Conservation (phyloP, 495 filamentous ascomycete species). For the Penicillium riverlandense region DNA sequence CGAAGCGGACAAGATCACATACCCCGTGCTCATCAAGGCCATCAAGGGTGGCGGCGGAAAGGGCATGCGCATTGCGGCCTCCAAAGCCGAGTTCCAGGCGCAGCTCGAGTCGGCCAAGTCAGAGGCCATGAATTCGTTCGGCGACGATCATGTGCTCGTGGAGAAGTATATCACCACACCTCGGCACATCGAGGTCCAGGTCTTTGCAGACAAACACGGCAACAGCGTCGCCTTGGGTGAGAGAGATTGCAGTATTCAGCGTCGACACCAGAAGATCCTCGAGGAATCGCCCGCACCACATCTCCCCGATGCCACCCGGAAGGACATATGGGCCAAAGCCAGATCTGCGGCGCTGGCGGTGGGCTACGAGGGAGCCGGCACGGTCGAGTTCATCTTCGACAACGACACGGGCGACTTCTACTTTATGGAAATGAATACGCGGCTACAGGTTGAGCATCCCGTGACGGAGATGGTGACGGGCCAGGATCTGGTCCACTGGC, state of each 20-base stretch:
- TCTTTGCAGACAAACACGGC: constrained; percentile 88
- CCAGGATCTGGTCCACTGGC: constrained; percentile 92
- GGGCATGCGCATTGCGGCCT: constrained; percentile 91
- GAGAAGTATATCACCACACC: constrained; percentile 96
- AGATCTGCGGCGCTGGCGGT: constrained; percentile 83
- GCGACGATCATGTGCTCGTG: constrained; percentile 91
- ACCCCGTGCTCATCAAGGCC: constrained; percentile 92
- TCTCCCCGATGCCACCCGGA: constrained; percentile 66
- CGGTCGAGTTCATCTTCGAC: constrained; percentile 98
- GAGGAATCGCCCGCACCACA: constrained; percentile 94
- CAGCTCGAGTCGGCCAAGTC: constrained; percentile 83
- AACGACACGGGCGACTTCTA: constrained; percentile 90
- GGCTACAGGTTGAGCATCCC: constrained; percentile 94
- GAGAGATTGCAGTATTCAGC: constrained; percentile 79
- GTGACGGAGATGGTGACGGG: constrained; percentile 97
- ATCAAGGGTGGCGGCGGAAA: constrained; percentile 96
- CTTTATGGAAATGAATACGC: constrained; percentile 99
- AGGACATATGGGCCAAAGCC: constrained; percentile 93
- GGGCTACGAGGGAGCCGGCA: constrained; percentile 91
- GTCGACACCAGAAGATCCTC: constrained; percentile 92
- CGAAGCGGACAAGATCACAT: constrained; percentile 75
- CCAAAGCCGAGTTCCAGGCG: constrained; percentile 66
- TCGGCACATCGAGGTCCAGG: constrained; percentile 93
- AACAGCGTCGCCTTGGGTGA: constrained; percentile 81
- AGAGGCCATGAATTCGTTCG: constrained; percentile 86